Base-by-base conservation (phyloP, 164 flowering plant genomes). In the Kingdonia uniflora region DNA sequence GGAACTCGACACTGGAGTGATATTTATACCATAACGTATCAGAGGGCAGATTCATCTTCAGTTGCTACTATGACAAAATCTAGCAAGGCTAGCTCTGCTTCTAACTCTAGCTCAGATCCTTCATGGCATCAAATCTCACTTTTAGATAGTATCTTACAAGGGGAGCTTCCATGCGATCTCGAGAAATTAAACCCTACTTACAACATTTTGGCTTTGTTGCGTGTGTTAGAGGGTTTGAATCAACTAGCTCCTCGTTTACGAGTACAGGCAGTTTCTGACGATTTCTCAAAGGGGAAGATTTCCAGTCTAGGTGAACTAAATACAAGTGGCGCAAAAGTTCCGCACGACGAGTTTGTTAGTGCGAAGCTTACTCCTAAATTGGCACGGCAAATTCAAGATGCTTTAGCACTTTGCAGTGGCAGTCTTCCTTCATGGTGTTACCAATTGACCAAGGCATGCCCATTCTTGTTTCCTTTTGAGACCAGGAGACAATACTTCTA, bases 341-440 rank as follows among this genome's bases (percentile, higher is more conserved):
- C 77, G 50, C 7, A 66, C 5, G 89, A 80, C 51, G 95, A 85
- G 54, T 94, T 89, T 56, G 62, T 89, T 24, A 94, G 81, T 51
- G 65, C 76, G 63, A 94, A 94, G 71, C 97, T 94, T 14, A 94
- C 99, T 56, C 92, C 97, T 11, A 94, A 94, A 66, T 72, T 94
- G 65, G 89, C 95, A 23, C 71, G 96, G 19, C 99, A 94, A 63
- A 84, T 94, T 29, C 97, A 89, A 67, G 99, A 94, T 78, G 85
- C 96, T 14, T 84, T 94, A 51, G 95, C 97, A 14, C 70, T 89
- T 37, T 94, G 92, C 66, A 87, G 97, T 76, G 97, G 96, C 1
- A 80, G 92, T 63, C 87, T 94, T 51, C 97, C 99, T 20, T 81
- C 96, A n/a, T 94, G 99, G 99, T 89, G 97, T 60, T 84, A 81